Evolutionary conservation across 345 rosid species (phyloP).

Genomic region (Excoecaria agallocha): DNA sequence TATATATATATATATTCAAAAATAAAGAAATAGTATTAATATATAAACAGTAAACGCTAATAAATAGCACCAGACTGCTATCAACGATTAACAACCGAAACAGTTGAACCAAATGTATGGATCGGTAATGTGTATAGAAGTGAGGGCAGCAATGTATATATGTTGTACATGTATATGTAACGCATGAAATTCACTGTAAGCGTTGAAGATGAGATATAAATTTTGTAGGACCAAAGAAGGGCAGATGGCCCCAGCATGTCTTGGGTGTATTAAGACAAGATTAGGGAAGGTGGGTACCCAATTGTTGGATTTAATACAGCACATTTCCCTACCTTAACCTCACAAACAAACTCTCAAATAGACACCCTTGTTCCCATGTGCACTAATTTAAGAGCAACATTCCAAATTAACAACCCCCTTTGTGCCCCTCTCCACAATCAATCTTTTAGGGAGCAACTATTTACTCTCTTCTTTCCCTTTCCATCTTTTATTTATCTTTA

Average conservation of each 20-base stretch:
- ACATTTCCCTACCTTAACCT: conserved; percentile 59
- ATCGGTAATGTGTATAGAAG: not conserved
- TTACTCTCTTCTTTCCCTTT: not conserved
- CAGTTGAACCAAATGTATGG: not conserved
- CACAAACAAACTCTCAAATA: conserved; percentile 45
- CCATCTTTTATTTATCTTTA: no score
- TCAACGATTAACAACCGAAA: no score
- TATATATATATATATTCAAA: no score
- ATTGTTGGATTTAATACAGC: conserved; percentile 58
- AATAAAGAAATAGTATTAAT: no score
- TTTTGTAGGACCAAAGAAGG: conserved; percentile 31
- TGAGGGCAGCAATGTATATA: no score
- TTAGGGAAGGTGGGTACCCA: conserved; percentile 48
- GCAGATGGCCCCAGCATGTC: conserved; percentile 63
- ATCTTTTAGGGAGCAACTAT: conserved; percentile 34
- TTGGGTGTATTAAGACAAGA: conserved; percentile 64
- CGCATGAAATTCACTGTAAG: not conserved
- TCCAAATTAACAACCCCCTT: conserved; percentile 50
- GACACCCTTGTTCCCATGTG: conserved; percentile 91
- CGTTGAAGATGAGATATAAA: conserved; percentile 19
- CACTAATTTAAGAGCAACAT: conserved; percentile 63
- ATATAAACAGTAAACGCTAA: no score
- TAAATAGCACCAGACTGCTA: no score
- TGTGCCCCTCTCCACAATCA: conserved; percentile 27
- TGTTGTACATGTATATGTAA: not conserved